Percentiles rank a stretch among this genome's conserved stretches.
phyloP scores from a whole-genome alignment of 2,329 filamentous ascomycete genomes.

The Lachnellula hyalina region DNA sequence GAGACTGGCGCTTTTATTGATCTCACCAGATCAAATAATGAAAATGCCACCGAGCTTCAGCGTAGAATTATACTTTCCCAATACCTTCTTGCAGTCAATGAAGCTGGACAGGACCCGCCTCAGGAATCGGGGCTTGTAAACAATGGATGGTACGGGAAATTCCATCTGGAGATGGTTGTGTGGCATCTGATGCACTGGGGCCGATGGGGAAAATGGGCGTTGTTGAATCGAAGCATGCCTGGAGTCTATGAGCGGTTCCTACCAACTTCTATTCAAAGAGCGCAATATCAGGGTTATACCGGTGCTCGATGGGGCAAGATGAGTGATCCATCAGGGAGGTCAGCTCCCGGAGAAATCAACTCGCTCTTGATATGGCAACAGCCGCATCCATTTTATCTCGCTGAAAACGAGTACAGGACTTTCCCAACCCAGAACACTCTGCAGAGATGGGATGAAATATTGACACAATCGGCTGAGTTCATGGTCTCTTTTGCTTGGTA shows the following conservation, averaged over 20 bases:
- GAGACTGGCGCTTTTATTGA: conserved; percentile 38
- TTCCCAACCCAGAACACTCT: conserved; percentile 41
- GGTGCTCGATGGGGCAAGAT: conserved; percentile 47
- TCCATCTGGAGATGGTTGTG: conserved; percentile 41
- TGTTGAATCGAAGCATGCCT: conserved; percentile 36
- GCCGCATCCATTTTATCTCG: conserved; percentile 56
- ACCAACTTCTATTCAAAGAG: conserved; percentile 29
- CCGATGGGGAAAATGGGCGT: conserved; percentile 35
- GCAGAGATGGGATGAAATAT: conserved; percentile 46
- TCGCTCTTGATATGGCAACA: conserved; percentile 58
- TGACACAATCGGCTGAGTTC: conserved; percentile 50
- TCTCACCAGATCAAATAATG: conserved; percentile 32
- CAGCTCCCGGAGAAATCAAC: conserved; percentile 56
- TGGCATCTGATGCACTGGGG: conserved; percentile 40
- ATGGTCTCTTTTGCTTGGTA: conserved; percentile 54
- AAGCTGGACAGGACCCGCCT: conserved; percentile 34
- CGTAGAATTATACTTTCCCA: conserved; percentile 40
- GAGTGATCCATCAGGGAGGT: conserved; percentile 50
- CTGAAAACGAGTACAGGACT: conserved; percentile 42
- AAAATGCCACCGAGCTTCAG: conserved; percentile 38
- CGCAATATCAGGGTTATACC: conserved; percentile 31
- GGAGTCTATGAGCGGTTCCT: conserved; percentile 33
- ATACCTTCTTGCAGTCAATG: conserved; percentile 40
- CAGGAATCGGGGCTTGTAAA: conserved; percentile 43
- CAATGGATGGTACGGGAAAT: conserved; percentile 43